A percentile compares a stretch with the other conserved stretches of the same genome.
Conservation (phyloP, 352 stramenopile species). For the Halophytophthora batemanensis region DNA sequence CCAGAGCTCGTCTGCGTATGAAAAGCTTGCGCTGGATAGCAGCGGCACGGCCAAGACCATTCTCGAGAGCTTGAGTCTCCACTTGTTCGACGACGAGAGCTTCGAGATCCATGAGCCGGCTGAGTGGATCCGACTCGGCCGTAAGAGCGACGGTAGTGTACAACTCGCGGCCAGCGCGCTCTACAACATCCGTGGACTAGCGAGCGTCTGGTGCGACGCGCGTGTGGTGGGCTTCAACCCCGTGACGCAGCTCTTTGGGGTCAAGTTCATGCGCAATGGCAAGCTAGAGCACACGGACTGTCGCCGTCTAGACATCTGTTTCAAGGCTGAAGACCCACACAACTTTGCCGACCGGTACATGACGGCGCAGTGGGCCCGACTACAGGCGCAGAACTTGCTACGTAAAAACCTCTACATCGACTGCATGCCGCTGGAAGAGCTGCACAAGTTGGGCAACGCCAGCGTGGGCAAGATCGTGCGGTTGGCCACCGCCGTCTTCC, state of each 20-base stretch:
- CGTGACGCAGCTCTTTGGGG: slow-evolving; percentile 40
- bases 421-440: slow-evolving; percentile 80
- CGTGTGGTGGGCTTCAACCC: slow-evolving; percentile 56
- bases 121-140: slow-evolving; percentile 65
- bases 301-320: slow-evolving; percentile 68
- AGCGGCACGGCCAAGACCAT: slow-evolving; percentile 53
- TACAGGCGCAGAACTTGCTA: slow-evolving; percentile 65
- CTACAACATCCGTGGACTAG: slow-evolving; percentile 52
- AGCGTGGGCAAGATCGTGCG: slow-evolving; percentile 76
- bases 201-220: slow-evolving; percentile 63
- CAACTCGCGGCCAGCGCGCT: slow-evolving; percentile 71
- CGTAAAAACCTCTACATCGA: slow-evolving; percentile 84
- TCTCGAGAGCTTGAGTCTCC: slow-evolving; percentile 55
- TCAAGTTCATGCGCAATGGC: slow-evolving; percentile 62
- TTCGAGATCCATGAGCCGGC: slow-evolving; percentile 64
- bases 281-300: slow-evolving; percentile 54
- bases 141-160: slow-evolving; percentile 41
- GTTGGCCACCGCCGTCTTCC: slow-evolving; percentile 59
- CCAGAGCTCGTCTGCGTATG: slow-evolving; percentile 29
- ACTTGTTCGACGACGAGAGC: slow-evolving; percentile 80
- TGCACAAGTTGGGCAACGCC: slow-evolving; percentile 79
- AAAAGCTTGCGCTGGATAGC: slow-evolving; percentile 36
- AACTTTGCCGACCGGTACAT: slow-evolving; percentile 81
- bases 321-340: slow-evolving; percentile 72
- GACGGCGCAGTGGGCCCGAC: slow-evolving; percentile 44